Evolutionary conservation across 2,329 filamentous ascomycete species (phyloP).

Genomic region (Cytospora mali): DNA sequence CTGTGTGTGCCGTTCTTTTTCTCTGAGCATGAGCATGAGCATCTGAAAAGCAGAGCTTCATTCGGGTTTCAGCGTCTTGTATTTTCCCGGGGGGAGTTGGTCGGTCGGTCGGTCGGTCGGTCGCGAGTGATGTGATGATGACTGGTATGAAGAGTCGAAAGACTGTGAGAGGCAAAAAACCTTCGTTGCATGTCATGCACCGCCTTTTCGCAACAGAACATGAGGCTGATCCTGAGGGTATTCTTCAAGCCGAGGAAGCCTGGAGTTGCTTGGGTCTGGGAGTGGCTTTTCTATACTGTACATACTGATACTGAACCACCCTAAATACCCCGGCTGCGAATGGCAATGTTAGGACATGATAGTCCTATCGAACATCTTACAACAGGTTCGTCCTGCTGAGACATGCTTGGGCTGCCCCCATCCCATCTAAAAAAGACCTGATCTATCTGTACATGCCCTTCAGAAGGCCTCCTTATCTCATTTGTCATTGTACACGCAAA

Average conservation of each 20-base stretch:
- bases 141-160: constrained; percentile 11
- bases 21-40: not conserved
- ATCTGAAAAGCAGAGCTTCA: not conserved
- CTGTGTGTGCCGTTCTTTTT: not conserved
- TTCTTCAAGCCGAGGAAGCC: not conserved
- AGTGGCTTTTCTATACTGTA: constrained; percentile 14
- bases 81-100: not conserved
- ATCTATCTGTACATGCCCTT: not conserved
- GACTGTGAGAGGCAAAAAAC: not conserved
- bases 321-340: constrained; percentile 14
- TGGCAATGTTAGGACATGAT: constrained; percentile 10
- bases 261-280: not conserved
- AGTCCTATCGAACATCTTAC: constrained; percentile 7
- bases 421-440: not conserved
- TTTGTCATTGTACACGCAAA: too few relatives aligned
- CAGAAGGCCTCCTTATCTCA: too few relatives aligned
- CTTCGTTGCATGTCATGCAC: not conserved
- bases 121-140: constrained; percentile 19
- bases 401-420: not conserved
- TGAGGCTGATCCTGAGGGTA: not conserved
- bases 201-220: not conserved
- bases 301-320: constrained; percentile 9
- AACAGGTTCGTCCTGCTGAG: not conserved
- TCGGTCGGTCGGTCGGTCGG: not conserved
- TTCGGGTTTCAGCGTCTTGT: constrained; percentile 2